Evolutionary conservation across 345 rosid genomes (phyloP), one percentile per base, ranked within the genome.

Genomic region (Syzygium grande): DNA sequence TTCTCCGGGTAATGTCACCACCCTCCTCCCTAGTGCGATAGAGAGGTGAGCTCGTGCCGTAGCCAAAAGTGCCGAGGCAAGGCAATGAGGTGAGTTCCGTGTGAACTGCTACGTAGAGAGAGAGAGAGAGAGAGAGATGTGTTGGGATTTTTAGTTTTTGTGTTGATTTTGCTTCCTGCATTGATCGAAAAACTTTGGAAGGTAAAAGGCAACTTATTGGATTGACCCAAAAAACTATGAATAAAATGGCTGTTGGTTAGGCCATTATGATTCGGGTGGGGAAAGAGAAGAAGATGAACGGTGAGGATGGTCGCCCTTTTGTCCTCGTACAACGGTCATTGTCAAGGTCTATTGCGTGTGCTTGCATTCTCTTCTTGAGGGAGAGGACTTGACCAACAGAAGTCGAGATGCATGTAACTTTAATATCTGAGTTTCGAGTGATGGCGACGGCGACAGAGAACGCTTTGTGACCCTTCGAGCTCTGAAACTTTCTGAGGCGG

Each of bases 51-150:
- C 65, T 58, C 0, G 30, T 58, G 65, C 0, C 25, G 25, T 58
- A 58, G 29, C 65, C 65, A 1, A 5, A 25, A 11, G 65, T 58
- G 14, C 15, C 1, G 16, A 27, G 54, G 54, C 59, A 56, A 0
- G 5, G 61, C 61, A 56, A 22, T 22, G 61, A 56, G 27, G 61
- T 22, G 27, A 56, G 61, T 25, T 11, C 27, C 61, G 5, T 22
- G 61, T 22, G 4, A 56, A 4, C 27, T 0, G 27, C 2, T 2
- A 1, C 4, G 29, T 6, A 58, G 65, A 58, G 29, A 3, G 27
- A 58, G 29, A 3, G 27, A n/a, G n/a, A 1, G 29, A 58, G 63
- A 58, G 29, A 3, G 27, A 1, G 19, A 52, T 14, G 16, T 14
- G 17, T 52, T 52, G 54, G 19, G 16, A 3, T 52, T 52, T 52